phyloP scores from a whole-genome alignment of 2,329 filamentous ascomycete species.

The Capronia epimyces region DNA sequence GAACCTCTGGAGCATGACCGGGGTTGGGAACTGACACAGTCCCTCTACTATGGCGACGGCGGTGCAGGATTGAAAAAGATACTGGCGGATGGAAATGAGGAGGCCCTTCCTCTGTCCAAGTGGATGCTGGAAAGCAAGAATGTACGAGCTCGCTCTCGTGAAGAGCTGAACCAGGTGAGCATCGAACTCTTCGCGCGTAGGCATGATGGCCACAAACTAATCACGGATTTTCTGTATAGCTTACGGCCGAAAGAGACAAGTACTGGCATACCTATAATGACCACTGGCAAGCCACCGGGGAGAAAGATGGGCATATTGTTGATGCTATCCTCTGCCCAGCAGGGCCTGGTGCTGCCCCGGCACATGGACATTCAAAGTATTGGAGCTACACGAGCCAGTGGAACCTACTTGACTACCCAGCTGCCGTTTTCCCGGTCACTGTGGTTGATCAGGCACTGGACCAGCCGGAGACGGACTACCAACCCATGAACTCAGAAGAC shows the following conservation, averaged over 20 bases:
- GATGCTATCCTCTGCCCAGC: constrained; percentile 53
- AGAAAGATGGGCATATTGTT: constrained; percentile 40
- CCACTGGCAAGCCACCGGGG: constrained; percentile 45
- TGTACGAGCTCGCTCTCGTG: too few species aligned
- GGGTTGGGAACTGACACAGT: constrained; percentile 43
- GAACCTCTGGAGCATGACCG: constrained; percentile 48
- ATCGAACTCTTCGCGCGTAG: too few species aligned
- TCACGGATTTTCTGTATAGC: too few species aligned
- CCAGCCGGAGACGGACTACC: constrained; percentile 27
- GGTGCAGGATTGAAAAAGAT: constrained; percentile 48
- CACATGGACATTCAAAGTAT: constrained; percentile 50
- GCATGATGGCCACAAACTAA: too few species aligned
- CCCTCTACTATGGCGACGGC: constrained; percentile 57
- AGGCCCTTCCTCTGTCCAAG: constrained; percentile 51
- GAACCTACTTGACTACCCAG: constrained; percentile 66
- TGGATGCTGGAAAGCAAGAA: too few species aligned
- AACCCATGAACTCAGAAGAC: constrained; percentile 36
- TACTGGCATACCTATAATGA: constrained; percentile 44
- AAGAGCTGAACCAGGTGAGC: too few species aligned
- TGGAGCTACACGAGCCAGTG: constrained; percentile 64
- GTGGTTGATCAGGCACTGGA: constrained; percentile 43
- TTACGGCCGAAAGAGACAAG: constrained; percentile 34
- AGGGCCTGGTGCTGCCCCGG: constrained; percentile 33
- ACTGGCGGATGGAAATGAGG: constrained; percentile 58
- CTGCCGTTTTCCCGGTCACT: constrained; percentile 55